Evolutionary conservation across 2,329 filamentous ascomycete genomes (phyloP), one percentile per base, ranked within the genome.

Genomic region (Clonostachys byssicola): DNA sequence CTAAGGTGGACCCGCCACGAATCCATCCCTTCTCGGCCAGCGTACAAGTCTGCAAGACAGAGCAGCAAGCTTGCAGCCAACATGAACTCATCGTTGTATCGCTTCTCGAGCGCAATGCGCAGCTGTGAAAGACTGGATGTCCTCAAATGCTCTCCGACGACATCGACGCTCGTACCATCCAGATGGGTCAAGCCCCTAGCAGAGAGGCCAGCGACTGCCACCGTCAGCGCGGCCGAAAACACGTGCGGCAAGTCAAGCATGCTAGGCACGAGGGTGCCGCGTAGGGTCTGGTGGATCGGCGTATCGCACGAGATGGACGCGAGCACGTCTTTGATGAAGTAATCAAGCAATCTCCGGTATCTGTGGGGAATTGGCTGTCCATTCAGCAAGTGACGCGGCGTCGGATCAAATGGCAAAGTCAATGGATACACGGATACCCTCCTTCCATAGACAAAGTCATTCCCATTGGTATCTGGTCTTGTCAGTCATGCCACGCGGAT

Each of bases 41-140:
- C 52, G 8, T 60, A 61, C 0, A 61, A 56, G 16, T 61, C 59
- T 1, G 59, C 54, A 1, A 61, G 44, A n/a, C 59, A 61, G 59
- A 57, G 61, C 6, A 61, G 57, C 3, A 61, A 53, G 23, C 59
- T 61, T 0, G 59, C 61, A 1, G 56, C 58, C 5, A 61, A 46
- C 1, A 61, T 6, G 4, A 54, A 49, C 7, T 60, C 58, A 14
- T 52, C 51, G 14, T 51, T 51, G 12, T 56, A 51, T 1, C 54
- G 51, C 7, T 49, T 47, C 9, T 48, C 52, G 3, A 61, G 12
- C 0, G 58, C 57, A 3, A 48, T 46, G 39, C 59, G 45, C 5
- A 61, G 16, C 8, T 61, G 38, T 2, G 57, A 48, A 0, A 61
- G 8, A 0, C 59, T 59, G 0, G 59, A 60, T 0, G 56, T 52